phyloP scores from a whole-genome alignment of 208 protist genomes.

The Lotmaria passim region DNA sequence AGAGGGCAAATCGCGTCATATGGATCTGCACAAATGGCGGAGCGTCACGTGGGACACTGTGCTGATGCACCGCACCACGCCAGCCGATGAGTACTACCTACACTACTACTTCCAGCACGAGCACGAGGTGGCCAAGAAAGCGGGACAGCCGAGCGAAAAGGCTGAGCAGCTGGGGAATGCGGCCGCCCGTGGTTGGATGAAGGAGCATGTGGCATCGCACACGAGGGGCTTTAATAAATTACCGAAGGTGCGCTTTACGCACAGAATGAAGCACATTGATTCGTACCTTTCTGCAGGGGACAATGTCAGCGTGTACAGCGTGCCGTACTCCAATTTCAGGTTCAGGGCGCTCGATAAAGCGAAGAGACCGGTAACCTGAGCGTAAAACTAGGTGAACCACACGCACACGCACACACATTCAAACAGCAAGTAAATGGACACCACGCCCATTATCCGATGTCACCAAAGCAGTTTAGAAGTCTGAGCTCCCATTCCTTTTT shows the following conservation, averaged over 20 bases:
- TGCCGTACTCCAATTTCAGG: background rate
- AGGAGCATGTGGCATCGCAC: background rate
- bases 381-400: too few relatives aligned
- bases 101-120: slow-evolving; percentile 28
- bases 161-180: background rate
- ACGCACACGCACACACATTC: too few relatives aligned
- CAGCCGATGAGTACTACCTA: slow-evolving; percentile 14
- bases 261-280: background rate
- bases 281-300: background rate
- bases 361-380: too few relatives aligned
- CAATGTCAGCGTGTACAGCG: slow-evolving; percentile 7
- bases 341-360: background rate
- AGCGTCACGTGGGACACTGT: slow-evolving; percentile 5
- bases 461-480: too few relatives aligned
- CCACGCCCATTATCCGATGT: too few relatives aligned
- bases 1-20: slow-evolving; percentile 2
- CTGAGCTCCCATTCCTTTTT: too few relatives aligned
- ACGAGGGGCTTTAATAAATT: background rate
- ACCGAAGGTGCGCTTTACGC: background rate
- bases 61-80: slow-evolving; percentile 11
- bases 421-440: too few relatives aligned
- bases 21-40: background rate
- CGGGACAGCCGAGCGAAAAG: too few relatives aligned
- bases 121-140: background rate
- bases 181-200: background rate